Conservation (phyloP, 495 filamentous ascomycete genomes). For the Aspergillus indologenus region DNA sequence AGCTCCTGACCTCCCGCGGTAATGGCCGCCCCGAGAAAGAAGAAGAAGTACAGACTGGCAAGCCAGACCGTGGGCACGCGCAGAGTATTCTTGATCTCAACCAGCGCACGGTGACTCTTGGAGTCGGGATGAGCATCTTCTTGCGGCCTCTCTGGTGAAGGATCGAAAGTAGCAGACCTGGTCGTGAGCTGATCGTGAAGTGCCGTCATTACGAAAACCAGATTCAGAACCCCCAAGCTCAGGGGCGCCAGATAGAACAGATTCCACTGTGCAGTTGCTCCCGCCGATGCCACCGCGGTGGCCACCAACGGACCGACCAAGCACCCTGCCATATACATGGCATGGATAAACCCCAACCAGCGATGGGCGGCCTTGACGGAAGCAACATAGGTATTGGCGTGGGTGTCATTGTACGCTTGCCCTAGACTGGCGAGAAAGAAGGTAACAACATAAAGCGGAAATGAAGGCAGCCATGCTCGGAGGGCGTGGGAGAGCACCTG, state of each 20-base stretch:
- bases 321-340: conserved; percentile 37
- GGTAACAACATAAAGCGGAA: too few relatives aligned
- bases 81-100: conserved; percentile 27
- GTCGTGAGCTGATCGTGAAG: conserved; percentile 25
- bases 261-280: conserved; percentile 20
- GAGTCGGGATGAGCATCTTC: neutral
- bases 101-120: conserved; percentile 9
- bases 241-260: conserved; percentile 29
- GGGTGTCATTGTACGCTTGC: conserved; percentile 35
- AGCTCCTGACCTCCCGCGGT: too few relatives aligned
- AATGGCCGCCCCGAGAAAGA: conserved; percentile 30
- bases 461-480: too few relatives aligned
- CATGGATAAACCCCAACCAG: conserved; percentile 35
- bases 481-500: too few relatives aligned
- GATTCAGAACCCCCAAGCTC: conserved; percentile 25
- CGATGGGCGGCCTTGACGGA: conserved; percentile 27
- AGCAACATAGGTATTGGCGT: conserved; percentile 33
- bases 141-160: neutral
- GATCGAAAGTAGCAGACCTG: too few relatives aligned
- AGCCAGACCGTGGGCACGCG: conserved; percentile 27
- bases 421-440: conserved; percentile 34
- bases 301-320: conserved; percentile 30
- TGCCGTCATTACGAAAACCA: conserved; percentile 17
- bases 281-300: conserved; percentile 28
- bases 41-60: conserved; percentile 33